Percentiles rank a stretch among this genome's conserved stretches.
Evolutionary conservation across 75 land plant genomes (phyloP).

Genomic region (Cryptomeria japonica): DNA sequence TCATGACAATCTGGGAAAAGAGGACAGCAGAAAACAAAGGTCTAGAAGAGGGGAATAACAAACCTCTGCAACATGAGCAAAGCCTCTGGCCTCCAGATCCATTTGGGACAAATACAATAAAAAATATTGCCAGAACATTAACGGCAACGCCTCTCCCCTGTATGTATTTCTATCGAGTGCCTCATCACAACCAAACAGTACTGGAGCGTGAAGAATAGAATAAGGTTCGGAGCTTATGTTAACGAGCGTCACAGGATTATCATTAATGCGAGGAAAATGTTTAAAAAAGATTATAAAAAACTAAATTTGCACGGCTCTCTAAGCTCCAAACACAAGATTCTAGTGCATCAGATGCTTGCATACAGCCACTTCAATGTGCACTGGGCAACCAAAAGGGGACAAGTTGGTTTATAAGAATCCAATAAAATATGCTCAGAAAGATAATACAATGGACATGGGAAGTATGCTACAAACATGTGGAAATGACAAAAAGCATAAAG

Average conservation of each 20-base stretch:
- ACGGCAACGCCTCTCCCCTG: background rate
- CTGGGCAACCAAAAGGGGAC: background rate
- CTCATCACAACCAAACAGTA: background rate
- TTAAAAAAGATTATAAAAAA: background rate
- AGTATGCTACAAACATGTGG: background rate
- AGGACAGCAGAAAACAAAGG: background rate
- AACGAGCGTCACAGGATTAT: background rate
- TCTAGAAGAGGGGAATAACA: background rate
- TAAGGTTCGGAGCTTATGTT: background rate
- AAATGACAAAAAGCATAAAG: background rate
- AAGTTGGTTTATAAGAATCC: background rate
- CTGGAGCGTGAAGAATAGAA: background rate
- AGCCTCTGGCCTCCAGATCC: background rate
- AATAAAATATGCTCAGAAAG: background rate
- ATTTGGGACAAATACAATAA: background rate
- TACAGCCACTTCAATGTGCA: background rate
- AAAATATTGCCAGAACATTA: background rate
- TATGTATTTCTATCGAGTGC: background rate
- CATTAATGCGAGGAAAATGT: background rate
- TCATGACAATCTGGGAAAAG: background rate
- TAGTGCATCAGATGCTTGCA: background rate
- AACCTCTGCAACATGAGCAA: background rate
- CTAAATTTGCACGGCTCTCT: background rate
- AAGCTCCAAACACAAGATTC: constrained; percentile 1
- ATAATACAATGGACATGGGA: background rate